Conservation (phyloP, 2,329 filamentous ascomycete species). For the Diaporthe ampelina region DNA sequence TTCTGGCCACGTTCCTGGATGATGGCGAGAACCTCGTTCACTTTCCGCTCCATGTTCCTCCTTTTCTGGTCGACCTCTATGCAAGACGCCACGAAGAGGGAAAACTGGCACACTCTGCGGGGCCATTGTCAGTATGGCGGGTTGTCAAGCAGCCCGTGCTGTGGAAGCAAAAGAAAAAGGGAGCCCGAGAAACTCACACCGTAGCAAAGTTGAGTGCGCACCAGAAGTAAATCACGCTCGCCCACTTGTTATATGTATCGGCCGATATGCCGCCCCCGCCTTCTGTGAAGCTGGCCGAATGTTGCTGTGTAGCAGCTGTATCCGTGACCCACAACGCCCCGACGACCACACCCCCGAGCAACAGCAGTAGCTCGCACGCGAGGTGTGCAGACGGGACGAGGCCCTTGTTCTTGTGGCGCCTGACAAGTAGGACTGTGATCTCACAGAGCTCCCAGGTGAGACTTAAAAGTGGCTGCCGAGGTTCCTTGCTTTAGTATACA, state of each 20-base stretch:
- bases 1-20: conserved; percentile 15
- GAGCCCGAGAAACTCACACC: not conserved
- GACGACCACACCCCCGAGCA: not conserved
- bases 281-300: not conserved
- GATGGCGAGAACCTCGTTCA: conserved; percentile 18
- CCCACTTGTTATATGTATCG: not conserved
- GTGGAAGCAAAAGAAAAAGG: not conserved
- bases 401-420: conserved; percentile 10
- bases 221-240: conserved; percentile 21
- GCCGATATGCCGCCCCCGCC: not conserved
- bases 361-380: conserved; percentile 21
- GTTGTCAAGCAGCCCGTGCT: not conserved
- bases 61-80: conserved; percentile 24
- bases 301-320: not conserved
- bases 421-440: not conserved
- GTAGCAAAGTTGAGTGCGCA: not conserved
- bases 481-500: not conserved
- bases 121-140: not conserved
- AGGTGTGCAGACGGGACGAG: conserved; percentile 2
- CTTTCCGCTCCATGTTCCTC: conserved; percentile 2
- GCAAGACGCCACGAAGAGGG: conserved; percentile 15
- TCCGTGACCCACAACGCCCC: not conserved
- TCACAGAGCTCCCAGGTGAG: conserved; percentile 9
- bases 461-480: not conserved
- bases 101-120: conserved; percentile 4